Evolutionary conservation across 177 flowering plant genomes (phyloP).

Genomic region (Vitis hybrid): DNA sequence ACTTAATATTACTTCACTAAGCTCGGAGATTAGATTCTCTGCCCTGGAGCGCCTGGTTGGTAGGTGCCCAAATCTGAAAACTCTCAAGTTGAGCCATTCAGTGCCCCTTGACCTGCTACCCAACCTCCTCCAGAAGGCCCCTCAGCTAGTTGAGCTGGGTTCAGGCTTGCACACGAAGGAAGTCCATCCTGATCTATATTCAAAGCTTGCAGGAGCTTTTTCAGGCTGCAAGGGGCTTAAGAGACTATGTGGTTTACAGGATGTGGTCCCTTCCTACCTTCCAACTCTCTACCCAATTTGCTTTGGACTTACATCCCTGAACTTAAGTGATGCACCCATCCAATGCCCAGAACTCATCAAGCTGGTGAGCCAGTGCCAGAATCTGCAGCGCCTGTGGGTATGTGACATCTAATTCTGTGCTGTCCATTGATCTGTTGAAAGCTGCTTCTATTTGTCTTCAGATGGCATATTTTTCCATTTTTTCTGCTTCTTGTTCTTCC

Average conservation of each 20-base stretch:
- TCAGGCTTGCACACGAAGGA: conserved; percentile 70
- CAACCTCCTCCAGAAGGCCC: too few species aligned
- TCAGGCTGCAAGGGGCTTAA: conserved; percentile 63
- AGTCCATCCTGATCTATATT: conserved; percentile 52
- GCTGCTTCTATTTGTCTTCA: not conserved
- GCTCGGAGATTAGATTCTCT: conserved; percentile 65
- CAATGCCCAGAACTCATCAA: conserved; percentile 65
- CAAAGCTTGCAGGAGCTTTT: conserved; percentile 58
- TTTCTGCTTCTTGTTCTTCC: not conserved
- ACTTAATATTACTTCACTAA: conserved; percentile 71
- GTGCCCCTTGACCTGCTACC: conserved; percentile 40
- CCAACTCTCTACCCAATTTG: conserved; percentile 75
- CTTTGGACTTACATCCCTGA: conserved; percentile 64
- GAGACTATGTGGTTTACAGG: conserved; percentile 90
- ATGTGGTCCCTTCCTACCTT: conserved; percentile 65
- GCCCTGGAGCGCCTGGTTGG: conserved; percentile 79
- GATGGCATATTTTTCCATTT: not conserved
- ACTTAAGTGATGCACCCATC: conserved; percentile 75
- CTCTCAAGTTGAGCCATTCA: conserved; percentile 63
- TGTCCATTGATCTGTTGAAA: too few species aligned
- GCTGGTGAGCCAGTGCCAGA: conserved; percentile 68
- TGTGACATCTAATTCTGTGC: conserved; percentile 10
- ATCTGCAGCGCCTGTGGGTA: conserved; percentile 76
- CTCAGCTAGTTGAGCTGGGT: conserved; percentile 75
- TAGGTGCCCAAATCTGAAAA: conserved; percentile 70